Evolutionary conservation across 352 stramenopile species (phyloP).

Genomic region (Thalassiosira exigua): DNA sequence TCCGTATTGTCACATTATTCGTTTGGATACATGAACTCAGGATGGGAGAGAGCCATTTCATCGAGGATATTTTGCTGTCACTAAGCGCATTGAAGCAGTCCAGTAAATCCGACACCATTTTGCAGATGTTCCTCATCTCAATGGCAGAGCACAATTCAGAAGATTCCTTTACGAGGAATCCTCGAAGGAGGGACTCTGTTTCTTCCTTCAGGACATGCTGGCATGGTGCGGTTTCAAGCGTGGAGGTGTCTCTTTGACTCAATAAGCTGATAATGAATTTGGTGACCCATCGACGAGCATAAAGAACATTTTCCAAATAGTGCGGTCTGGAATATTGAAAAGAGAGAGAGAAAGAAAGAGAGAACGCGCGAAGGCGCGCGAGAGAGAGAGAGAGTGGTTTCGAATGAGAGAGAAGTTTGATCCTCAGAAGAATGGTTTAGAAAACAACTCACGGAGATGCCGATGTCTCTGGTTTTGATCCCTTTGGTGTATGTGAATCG

Average conservation of each 20-base stretch:
- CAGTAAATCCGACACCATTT: constrained; percentile 63
- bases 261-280: constrained; percentile 71
- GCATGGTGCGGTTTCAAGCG: constrained; percentile 38
- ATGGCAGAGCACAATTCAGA: constrained; percentile 45
- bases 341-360: constrained; percentile 27
- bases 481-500: constrained; percentile 28
- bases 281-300: constrained; percentile 78
- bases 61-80: constrained; percentile 55
- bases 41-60: constrained; percentile 63
- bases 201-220: constrained; percentile 74
- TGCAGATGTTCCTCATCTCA: constrained; percentile 63
- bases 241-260: constrained; percentile 57
- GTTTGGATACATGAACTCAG: constrained; percentile 68
- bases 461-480: constrained; percentile 11
- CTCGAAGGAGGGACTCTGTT: constrained; percentile 66
- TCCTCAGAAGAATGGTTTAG: background rate
- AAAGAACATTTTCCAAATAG: constrained; percentile 81
- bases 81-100: constrained; percentile 59
- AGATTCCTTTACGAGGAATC: constrained; percentile 75
- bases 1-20: constrained; percentile 58
- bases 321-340: constrained; percentile 49
- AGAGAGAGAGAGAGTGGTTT: too few relatives aligned
- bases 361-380: too few relatives aligned
- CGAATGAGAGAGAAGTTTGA: constrained; percentile 1
- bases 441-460: constrained; percentile 41